Conservation (phyloP, 768 basidiomycete species). For the Lyophyllum semitale region DNA sequence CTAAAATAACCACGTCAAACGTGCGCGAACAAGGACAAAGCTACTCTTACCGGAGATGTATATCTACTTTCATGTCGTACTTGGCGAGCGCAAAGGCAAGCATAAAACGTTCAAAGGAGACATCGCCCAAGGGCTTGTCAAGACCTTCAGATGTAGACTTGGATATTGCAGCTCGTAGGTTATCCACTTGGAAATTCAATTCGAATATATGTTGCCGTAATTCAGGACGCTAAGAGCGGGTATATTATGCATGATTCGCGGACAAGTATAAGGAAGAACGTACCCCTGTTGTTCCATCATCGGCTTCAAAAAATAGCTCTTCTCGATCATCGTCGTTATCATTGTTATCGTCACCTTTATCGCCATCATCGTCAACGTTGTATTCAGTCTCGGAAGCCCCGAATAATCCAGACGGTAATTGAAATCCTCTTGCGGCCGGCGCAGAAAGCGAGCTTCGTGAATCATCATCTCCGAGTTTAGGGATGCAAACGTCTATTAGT, state of each 20-base stretch:
- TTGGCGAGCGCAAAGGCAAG: conserved; percentile 75
- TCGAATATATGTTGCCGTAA: conserved; percentile 71
- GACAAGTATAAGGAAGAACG: conserved; percentile 15
- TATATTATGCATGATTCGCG: background rate
- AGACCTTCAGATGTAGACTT: conserved; percentile 60
- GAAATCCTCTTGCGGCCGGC: conserved; percentile 39
- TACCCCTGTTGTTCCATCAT: conserved; percentile 61
- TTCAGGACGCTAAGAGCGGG: conserved; percentile 34
- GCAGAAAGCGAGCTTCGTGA: conserved; percentile 14
- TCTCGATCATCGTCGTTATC: conserved; percentile 38
- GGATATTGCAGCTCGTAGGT: conserved; percentile 76
- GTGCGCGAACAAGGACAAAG: background rate
- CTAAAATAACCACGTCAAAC: conserved; percentile 36
- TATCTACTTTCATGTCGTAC: conserved; percentile 84
- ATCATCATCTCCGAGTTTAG: conserved; percentile 65
- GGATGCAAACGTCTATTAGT: conserved; percentile 87
- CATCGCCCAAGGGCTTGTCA: conserved; percentile 78
- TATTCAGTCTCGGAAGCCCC: conserved; percentile 61
- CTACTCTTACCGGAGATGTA: conserved; percentile 69
- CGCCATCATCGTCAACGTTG: conserved; percentile 60
- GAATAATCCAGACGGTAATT: conserved; percentile 59
- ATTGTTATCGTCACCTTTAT: conserved; percentile 37
- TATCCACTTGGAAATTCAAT: conserved; percentile 84
- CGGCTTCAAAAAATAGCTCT: conserved; percentile 74
- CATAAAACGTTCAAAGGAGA: conserved; percentile 77